A percentile compares a stretch with the other conserved stretches of the same genome.
These are phyloP conservation scores for Corynascus novoguineensis DNA, from an alignment of 495 filamentous ascomycete genomes.

Conservation along the genomic window DNA sequence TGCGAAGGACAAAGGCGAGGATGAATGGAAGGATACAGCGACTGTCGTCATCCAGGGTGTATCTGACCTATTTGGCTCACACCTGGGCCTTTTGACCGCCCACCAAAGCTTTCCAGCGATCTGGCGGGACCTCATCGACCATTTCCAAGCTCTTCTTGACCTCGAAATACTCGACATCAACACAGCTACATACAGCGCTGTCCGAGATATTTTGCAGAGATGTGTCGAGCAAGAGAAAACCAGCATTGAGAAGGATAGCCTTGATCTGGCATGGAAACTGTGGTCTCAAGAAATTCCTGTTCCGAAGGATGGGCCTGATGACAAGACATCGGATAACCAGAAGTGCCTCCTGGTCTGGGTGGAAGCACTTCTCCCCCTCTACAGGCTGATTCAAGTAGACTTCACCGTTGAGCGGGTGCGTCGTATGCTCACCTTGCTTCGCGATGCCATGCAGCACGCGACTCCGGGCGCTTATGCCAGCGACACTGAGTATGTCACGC, in stretches of 20 bases:
- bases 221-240: constrained; percentile 41
- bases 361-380: constrained; percentile 67
- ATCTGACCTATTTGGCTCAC: constrained; percentile 60
- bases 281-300: constrained; percentile 63
- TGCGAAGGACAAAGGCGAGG: constrained; percentile 37
- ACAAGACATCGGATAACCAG: constrained; percentile 58
- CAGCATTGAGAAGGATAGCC: constrained; percentile 50
- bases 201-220: constrained; percentile 60
- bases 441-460: constrained; percentile 50
- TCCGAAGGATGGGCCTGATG: constrained; percentile 36
- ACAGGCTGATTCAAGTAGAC: constrained; percentile 65
- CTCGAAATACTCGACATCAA: constrained; percentile 62
- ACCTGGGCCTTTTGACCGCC: constrained; percentile 54
- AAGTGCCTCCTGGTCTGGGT: constrained; percentile 75
- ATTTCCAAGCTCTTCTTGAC: constrained; percentile 56
- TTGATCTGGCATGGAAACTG: constrained; percentile 63
- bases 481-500: constrained; percentile 79
- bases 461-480: constrained; percentile 70
- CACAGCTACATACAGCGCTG: constrained; percentile 62
- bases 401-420: constrained; percentile 56
- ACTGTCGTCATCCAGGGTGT: constrained; percentile 67
- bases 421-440: constrained; percentile 58
- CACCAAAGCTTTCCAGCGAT: constrained; percentile 55
- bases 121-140: constrained; percentile 64
- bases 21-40: constrained; percentile 70